These are phyloP conservation scores for Panus rudis DNA, from an alignment of 768 basidiomycete genomes.

Conservation along the genomic window DNA sequence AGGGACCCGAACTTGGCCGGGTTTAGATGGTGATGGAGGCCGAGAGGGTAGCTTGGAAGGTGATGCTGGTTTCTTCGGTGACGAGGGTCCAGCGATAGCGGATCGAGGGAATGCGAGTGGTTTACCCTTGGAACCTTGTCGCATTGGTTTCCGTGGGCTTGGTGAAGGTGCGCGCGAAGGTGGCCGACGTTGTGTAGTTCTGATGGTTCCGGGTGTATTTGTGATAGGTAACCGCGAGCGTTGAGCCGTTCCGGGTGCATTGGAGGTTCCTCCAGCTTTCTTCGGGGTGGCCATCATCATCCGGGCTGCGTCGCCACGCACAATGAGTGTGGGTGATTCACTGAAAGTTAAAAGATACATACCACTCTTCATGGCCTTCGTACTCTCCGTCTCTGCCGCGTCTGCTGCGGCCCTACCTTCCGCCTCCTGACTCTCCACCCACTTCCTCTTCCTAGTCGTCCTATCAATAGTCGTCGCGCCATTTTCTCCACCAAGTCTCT, in stretches of 20 bases:
- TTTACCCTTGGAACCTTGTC: slow-evolving; percentile 13
- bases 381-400: slow-evolving; percentile 26
- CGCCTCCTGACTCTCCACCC: slow-evolving; percentile 59
- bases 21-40: slow-evolving; percentile 13
- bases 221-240: slow-evolving; percentile 28
- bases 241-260: slow-evolving; percentile 48
- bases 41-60: slow-evolving; percentile 23
- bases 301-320: slow-evolving; percentile 40
- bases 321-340: background rate
- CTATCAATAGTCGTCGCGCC: slow-evolving; percentile 53
- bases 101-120: slow-evolving; percentile 22
- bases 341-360: slow-evolving; percentile 18
- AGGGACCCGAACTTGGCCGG: slow-evolving; percentile 32
- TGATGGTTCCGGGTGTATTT: slow-evolving; percentile 26
- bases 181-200: slow-evolving; percentile 1
- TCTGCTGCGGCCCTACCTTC: slow-evolving; percentile 33
- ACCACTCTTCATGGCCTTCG: slow-evolving; percentile 59
- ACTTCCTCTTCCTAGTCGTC: slow-evolving; percentile 69
- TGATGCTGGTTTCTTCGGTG: slow-evolving; percentile 41
- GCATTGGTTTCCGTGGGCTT: slow-evolving; percentile 29
- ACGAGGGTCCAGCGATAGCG: slow-evolving; percentile 35
- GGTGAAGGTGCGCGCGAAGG: slow-evolving; percentile 22
- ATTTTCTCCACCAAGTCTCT: slow-evolving; percentile 36
- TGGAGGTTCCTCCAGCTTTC: slow-evolving; percentile 44
- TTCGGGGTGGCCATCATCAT: slow-evolving; percentile 42